Evolutionary conservation across 805 yeast genomes (phyloP), one percentile per base, ranked within the genome.

Genomic region (Monosporozyma siamensis): DNA sequence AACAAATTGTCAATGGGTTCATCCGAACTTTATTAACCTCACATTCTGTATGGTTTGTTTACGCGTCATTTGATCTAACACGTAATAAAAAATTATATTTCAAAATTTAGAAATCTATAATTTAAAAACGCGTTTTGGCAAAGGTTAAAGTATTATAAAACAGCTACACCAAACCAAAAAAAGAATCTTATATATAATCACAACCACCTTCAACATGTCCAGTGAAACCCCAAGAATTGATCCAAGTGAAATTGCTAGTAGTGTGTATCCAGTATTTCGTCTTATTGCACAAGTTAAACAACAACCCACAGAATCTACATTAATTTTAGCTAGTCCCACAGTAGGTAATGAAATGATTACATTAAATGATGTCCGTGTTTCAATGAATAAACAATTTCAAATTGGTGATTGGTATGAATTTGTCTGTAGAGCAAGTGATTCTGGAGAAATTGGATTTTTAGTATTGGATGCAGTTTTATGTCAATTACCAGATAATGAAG

Each of bases 391-490:
- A 22, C 51, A 48, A 38, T 55, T 58, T 25, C 58, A 52, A 23
- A 32, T 46, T 1, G 62, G 51, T n/a, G 40, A 49, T n/a, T 61
- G 65, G 65, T 61, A 58, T 42, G 66, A 61, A 46, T 58, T 61
- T 40, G 58, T 61, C 5, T 60, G 64, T 34, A 50, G 65, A 39
- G 48, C 55, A 7, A 54, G 56, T 36, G 66, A 61, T 45, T 49
- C 51, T 25, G 66, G 66, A 22, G 66, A 61, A 26, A 47, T 49
- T 8, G 64, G 60, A 6, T 57, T 61, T 35, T 40, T 61, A 34
- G 56, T 60, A n/a, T 46, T 61, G 27, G 66, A 61, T 45, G 55
- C 64, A 7, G 58, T 60, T 10, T 47, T 48, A 23, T 60, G 65
- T 44, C 45, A 48, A 23, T 40, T 60, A 24, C 43, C 40, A 15